Conservation (phyloP, 805 yeast species). For the Sugiyamaella qingdaonensis region DNA sequence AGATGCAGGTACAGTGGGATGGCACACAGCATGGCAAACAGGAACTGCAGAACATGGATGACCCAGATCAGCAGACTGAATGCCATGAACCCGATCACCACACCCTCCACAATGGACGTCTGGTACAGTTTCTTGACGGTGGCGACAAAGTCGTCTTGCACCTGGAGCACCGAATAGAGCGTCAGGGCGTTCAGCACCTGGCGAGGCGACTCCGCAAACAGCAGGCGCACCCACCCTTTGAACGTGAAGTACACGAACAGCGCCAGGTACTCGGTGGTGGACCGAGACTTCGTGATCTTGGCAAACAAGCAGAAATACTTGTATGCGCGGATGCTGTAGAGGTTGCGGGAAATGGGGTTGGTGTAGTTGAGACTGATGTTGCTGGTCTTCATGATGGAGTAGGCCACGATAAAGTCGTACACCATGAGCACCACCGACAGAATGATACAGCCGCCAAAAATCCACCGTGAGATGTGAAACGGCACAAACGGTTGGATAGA, state of each 20-base stretch:
- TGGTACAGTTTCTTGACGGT: constrained; percentile 53
- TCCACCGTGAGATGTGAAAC: constrained; percentile 56
- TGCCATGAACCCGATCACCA: constrained; percentile 71
- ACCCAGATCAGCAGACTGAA: constrained; percentile 72
- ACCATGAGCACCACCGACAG: constrained; percentile 57
- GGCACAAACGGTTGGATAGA: constrained; percentile 45
- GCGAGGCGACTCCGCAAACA: constrained; percentile 82
- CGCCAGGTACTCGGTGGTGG: constrained; percentile 61
- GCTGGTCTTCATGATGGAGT: constrained; percentile 51
- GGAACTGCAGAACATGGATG: constrained; percentile 54
- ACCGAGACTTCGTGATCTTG: constrained; percentile 59
- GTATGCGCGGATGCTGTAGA: constrained; percentile 56
- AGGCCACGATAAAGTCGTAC: constrained; percentile 56
- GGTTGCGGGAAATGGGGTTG: constrained; percentile 54
- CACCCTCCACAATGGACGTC: constrained; percentile 58
- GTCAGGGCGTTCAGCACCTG: constrained; percentile 81
- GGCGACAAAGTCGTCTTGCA: constrained; percentile 31
- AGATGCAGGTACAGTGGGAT: constrained; percentile 49
- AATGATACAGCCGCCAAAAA: constrained; percentile 77
- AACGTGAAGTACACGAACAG: constrained; percentile 62
- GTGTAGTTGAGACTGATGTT: constrained; percentile 69
- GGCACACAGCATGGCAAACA: constrained; percentile 49
- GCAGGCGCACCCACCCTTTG: constrained; percentile 55
- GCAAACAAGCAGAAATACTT: constrained; percentile 69
- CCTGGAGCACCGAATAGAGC: constrained; percentile 46